phyloP scores from a whole-genome alignment of 2,329 filamentous ascomycete species.

The Leptographium galeiforme region DNA sequence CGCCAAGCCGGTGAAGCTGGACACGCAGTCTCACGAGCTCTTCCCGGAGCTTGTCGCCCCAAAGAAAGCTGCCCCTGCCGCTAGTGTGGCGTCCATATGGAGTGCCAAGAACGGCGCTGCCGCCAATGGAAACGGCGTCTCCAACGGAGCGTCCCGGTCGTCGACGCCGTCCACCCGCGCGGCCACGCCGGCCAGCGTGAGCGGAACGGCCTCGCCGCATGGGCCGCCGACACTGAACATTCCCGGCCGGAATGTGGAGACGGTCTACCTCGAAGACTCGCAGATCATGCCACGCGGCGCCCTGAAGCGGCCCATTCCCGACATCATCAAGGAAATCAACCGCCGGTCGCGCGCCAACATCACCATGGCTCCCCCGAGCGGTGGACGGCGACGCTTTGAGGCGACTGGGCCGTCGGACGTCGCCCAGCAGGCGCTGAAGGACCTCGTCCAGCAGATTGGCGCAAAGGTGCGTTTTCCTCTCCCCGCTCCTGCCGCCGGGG shows the following conservation, averaged over 20 bases:
- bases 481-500: not conserved
- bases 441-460: slow-evolving; percentile 78
- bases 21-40: slow-evolving; percentile 77
- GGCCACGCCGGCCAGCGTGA: slow-evolving; percentile 27
- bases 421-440: slow-evolving; percentile 77
- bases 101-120: slow-evolving; percentile 49
- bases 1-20: slow-evolving; percentile 35
- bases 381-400: slow-evolving; percentile 66
- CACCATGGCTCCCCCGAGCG: slow-evolving; percentile 59
- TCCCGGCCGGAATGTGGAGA: slow-evolving; percentile 71
- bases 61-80: slow-evolving; percentile 50
- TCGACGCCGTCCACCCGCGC: slow-evolving; percentile 46
- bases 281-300: slow-evolving; percentile 65
- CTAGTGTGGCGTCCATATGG: slow-evolving; percentile 62
- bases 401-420: slow-evolving; percentile 72
- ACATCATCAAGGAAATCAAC: slow-evolving; percentile 85
- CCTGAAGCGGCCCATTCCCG: slow-evolving; percentile 71
- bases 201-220: slow-evolving; percentile 7
- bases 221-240: slow-evolving; percentile 51
- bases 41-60: slow-evolving; percentile 79
- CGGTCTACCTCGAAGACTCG: slow-evolving; percentile 57
- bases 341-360: slow-evolving; percentile 80
- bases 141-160: slow-evolving; percentile 42
- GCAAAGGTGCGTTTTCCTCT: slow-evolving; percentile 45
- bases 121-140: slow-evolving; percentile 37